Evolutionary conservation across 164 flowering plant genomes (phyloP), one percentile per base, ranked within the genome.

Genomic region (Santalum album): DNA sequence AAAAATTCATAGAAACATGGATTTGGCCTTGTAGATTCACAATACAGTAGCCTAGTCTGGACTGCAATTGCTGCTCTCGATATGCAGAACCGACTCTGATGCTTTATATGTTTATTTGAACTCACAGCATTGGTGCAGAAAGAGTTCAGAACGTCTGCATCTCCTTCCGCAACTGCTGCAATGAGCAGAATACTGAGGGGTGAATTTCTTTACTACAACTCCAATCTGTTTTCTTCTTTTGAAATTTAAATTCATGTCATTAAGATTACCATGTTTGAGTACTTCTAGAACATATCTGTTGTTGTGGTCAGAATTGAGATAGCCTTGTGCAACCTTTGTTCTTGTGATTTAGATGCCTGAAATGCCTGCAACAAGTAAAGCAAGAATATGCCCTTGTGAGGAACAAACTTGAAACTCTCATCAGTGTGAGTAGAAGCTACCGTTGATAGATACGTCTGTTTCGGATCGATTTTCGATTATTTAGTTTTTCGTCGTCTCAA

Each of bases 101-200:
- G n/a, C n/a, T n/a, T 29, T 29, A 29, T 29, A 4, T 29, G 34
- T 9, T 29, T 4, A 29, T 29, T 29, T 29, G 34, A 47, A 24
- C 23, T 51, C 7, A 56, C 77, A 80, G 86, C 61, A 72, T 80
- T 19, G 86, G 86, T 19, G 87, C 83, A 26, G 67, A 77, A 20
- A 68, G 78, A 59, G 76, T 82, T 56, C 67, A 72, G 44, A 75
- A 57, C 19, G 52, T 55, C 34, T 82, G 87, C 69, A 72, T 75
- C 24, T 39, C 54, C 32, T 79, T 82, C 64, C 69, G 78, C 36
- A 67, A 47, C 53, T 71, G 23, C 61, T 77, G 82, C 50, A 75
- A 82, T 14, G 73, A 63, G 39, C 60, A 65, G 61, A 75, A 70
- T 39, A 29, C 57, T 50, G 81, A 82, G 53, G 82, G 78, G 87